phyloP scores from a whole-genome alignment of 768 basidiomycete species.

The Lentinula raphanica region DNA sequence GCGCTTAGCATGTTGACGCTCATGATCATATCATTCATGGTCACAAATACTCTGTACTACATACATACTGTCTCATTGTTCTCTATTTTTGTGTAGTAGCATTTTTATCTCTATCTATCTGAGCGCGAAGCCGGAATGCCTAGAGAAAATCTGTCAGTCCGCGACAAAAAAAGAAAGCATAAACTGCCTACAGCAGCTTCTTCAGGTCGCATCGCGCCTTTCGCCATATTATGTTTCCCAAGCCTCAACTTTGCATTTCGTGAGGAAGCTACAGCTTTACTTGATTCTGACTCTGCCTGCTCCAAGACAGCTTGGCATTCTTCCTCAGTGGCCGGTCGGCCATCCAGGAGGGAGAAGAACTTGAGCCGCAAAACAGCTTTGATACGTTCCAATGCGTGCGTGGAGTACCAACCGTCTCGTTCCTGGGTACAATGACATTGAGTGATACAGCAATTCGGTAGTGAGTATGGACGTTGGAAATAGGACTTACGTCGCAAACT shows the following conservation, averaged over 20 bases:
- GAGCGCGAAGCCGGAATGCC: constrained; percentile 67
- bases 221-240: constrained; percentile 86
- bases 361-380: constrained; percentile 83
- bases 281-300: constrained; percentile 31
- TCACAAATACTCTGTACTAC: too few species aligned
- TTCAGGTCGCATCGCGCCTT: constrained; percentile 75
- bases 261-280: constrained; percentile 30
- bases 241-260: constrained; percentile 51
- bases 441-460: background rate
- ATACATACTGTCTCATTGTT: too few species aligned
- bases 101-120: constrained; percentile 40
- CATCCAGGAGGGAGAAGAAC: constrained; percentile 72
- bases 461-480: background rate
- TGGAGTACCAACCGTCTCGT: constrained; percentile 86
- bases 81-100: constrained; percentile 83
- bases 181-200: constrained; percentile 63
- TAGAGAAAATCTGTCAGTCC: constrained; percentile 18
- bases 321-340: constrained; percentile 64
- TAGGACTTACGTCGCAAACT: constrained; percentile 63
- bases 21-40: background rate
- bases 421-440: constrained; percentile 45
- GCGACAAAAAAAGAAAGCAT: background rate
- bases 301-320: constrained; percentile 63
- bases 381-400: constrained; percentile 74
- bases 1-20: background rate